These are phyloP conservation scores for Nothophoma quercina DNA, from an alignment of 2,329 filamentous ascomycete genomes.

Conservation along the genomic window DNA sequence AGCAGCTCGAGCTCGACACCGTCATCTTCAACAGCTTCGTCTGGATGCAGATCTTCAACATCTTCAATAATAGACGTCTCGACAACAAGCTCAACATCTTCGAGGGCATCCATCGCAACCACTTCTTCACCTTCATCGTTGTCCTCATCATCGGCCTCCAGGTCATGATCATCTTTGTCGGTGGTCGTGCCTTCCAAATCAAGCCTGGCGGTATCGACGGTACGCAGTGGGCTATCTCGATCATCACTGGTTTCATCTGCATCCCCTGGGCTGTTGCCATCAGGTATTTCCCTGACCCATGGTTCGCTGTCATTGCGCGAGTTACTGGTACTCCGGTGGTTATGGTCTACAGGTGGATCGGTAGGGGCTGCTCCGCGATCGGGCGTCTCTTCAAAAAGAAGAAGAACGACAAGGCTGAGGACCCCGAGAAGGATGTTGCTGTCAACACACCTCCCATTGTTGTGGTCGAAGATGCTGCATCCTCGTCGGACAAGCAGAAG, in stretches of 20 bases:
- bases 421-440: slow-evolving; percentile 25
- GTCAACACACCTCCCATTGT: slow-evolving; percentile 27
- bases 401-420: slow-evolving; percentile 17
- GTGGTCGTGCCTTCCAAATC: slow-evolving; percentile 63
- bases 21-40: slow-evolving; percentile 75
- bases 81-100: slow-evolving; percentile 70
- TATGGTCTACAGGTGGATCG: slow-evolving; percentile 27
- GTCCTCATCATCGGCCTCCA: slow-evolving; percentile 65
- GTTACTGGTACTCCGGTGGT: slow-evolving; percentile 35
- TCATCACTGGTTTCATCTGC: slow-evolving; percentile 59
- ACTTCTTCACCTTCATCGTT: slow-evolving; percentile 66
- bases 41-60: slow-evolving; percentile 77
- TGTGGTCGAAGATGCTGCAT: slow-evolving; percentile 14
- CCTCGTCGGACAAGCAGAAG: neutral
- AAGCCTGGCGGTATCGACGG: slow-evolving; percentile 54
- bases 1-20: slow-evolving; percentile 61
- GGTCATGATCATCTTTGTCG: slow-evolving; percentile 65
- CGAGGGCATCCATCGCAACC: slow-evolving; percentile 64
- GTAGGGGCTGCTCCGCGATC: slow-evolving; percentile 17
- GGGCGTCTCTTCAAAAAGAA: slow-evolving; percentile 29
- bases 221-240: slow-evolving; percentile 69
- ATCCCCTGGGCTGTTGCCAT: slow-evolving; percentile 62
- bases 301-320: slow-evolving; percentile 33
- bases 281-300: slow-evolving; percentile 60
- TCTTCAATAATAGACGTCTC: slow-evolving; percentile 70